Conservation (phyloP, 1,139 yeast genomes). For the Kodamaea derodonti region DNA sequence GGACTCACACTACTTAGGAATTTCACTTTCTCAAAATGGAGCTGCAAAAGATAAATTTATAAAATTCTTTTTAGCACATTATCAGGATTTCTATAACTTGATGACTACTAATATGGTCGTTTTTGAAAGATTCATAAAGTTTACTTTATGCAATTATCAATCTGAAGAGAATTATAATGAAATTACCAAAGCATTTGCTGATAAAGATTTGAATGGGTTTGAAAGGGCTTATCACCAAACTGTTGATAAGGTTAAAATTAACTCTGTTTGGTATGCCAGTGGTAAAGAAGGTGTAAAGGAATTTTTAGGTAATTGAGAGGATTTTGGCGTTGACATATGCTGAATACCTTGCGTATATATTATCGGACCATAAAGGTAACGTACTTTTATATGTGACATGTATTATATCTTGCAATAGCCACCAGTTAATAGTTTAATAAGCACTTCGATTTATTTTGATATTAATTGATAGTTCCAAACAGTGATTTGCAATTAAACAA, state of each 20-base stretch:
- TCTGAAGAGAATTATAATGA: slow-evolving; percentile 40
- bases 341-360: no score
- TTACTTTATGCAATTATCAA: slow-evolving; percentile 47
- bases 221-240: slow-evolving; percentile 57
- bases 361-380: no score
- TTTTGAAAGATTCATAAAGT: slow-evolving; percentile 59
- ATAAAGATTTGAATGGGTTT: slow-evolving; percentile 56
- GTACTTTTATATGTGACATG: no score
- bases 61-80: slow-evolving; percentile 53
- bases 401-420: no score
- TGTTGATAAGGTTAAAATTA: slow-evolving; percentile 48
- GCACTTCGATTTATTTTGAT: no score
- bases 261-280: slow-evolving; percentile 45
- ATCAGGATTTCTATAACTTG: slow-evolving; percentile 42
- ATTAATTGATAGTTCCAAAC: no score
- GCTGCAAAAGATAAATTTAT: slow-evolving; percentile 49
- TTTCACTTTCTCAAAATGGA: slow-evolving; percentile 49
- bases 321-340: no score
- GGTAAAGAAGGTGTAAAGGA: slow-evolving; percentile 24
- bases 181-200: slow-evolving; percentile 48
- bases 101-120: slow-evolving; percentile 58
- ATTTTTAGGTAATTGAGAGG: no score
- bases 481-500: no score
- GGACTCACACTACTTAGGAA: slow-evolving; percentile 63
- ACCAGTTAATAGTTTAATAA: no score